phyloP scores from a whole-genome alignment of 345 rosid species.

The Eucalyptus curtisii region DNA sequence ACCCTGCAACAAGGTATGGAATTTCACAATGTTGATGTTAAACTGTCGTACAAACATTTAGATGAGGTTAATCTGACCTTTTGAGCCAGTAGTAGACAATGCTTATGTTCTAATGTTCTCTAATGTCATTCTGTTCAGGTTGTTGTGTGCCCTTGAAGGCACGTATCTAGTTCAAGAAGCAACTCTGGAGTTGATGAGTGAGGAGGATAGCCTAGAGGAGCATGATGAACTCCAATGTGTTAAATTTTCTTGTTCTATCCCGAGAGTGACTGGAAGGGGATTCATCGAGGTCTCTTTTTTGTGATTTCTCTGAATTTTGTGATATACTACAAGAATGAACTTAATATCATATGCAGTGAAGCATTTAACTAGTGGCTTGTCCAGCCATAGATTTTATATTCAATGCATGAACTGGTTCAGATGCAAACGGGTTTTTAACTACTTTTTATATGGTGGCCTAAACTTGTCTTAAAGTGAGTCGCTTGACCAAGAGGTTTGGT shows the following conservation, averaged over 20 bases:
- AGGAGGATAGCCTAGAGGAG: conserved; percentile 22
- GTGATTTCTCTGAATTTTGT: background rate
- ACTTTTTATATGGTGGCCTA: background rate
- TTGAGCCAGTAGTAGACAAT: background rate
- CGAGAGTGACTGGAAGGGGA: conserved; percentile 64
- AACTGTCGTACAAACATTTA: background rate
- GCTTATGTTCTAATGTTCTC: background rate
- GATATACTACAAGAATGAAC: background rate
- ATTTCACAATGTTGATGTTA: background rate
- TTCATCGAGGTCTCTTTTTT: conserved; percentile 62
- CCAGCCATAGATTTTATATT: background rate
- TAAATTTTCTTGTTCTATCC: conserved; percentile 58
- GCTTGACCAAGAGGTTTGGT: background rate
- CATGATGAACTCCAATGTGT: conserved; percentile 48
- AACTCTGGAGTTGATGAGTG: conserved; percentile 30
- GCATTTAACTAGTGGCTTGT: background rate
- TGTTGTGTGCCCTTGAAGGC: conserved; percentile 91
- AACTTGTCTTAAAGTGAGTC: background rate
- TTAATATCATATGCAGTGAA: background rate
- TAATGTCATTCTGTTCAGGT: conserved; percentile 25
- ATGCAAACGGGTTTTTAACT: background rate
- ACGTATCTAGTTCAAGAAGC: conserved; percentile 62
- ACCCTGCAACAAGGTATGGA: conserved; percentile 56
- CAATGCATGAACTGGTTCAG: background rate
- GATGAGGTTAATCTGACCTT: background rate